These are phyloP conservation scores for Xerocomus brunneocitrinus DNA, from an alignment of 768 basidiomycete species.

Conservation along the genomic window DNA sequence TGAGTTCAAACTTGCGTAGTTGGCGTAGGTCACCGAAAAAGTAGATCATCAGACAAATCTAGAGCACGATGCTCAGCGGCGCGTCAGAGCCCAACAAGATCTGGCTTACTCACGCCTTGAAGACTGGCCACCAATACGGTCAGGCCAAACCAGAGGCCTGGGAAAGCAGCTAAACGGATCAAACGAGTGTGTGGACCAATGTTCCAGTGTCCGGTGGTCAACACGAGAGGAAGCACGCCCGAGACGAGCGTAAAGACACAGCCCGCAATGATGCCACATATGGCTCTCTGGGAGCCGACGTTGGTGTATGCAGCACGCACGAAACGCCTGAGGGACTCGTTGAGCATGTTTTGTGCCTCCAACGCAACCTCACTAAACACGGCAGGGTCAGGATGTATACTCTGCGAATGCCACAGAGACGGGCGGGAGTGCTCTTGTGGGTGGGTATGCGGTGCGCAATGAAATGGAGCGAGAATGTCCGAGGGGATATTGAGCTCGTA, in stretches of 20 bases:
- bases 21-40: constrained; percentile 77
- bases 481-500: constrained; percentile 73
- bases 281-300: constrained; percentile 64
- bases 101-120: constrained; percentile 48
- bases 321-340: constrained; percentile 61
- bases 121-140: constrained; percentile 57
- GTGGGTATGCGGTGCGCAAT: constrained; percentile 29
- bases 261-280: constrained; percentile 68
- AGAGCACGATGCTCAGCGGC: constrained; percentile 3
- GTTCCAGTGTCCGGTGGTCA: constrained; percentile 39
- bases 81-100: neutral
- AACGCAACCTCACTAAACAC: constrained; percentile 57
- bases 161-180: constrained; percentile 55
- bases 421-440: constrained; percentile 13
- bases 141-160: constrained; percentile 68
- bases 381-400: constrained; percentile 57
- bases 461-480: constrained; percentile 58
- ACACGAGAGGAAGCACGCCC: constrained; percentile 48
- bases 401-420: constrained; percentile 26
- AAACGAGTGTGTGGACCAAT: constrained; percentile 38
- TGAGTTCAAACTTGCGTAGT: constrained; percentile 73
- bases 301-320: constrained; percentile 62
- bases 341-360: constrained; percentile 55
- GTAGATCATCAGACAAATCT: constrained; percentile 70
- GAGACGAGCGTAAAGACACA: constrained; percentile 44